phyloP scores from a whole-genome alignment of 2,329 filamentous ascomycete genomes.

The Neofusicoccum cordaticola region DNA sequence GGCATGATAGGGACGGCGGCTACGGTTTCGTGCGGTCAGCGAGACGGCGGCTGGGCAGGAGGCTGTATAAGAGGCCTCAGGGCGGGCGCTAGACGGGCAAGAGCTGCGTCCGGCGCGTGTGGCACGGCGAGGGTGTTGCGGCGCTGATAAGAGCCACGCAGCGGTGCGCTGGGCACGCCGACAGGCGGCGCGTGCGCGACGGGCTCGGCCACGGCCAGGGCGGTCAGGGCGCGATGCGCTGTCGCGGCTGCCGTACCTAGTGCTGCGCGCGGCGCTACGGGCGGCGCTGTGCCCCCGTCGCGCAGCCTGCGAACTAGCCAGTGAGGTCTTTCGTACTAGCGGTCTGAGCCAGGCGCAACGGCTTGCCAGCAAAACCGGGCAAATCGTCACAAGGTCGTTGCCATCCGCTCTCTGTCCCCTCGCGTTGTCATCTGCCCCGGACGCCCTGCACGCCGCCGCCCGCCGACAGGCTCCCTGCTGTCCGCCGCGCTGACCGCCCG shows the following conservation, averaged over 20 bases:
- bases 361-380: constrained; percentile 14
- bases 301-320: constrained; percentile 3
- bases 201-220: too few relatives aligned
- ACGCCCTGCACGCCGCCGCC: neutral
- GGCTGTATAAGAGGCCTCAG: neutral
- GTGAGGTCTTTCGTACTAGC: constrained; percentile 8
- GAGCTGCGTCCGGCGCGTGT: neutral
- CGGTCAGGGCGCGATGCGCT: neutral
- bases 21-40: neutral
- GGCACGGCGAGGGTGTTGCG: neutral
- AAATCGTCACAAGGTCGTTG: constrained; percentile 10
- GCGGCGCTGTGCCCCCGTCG: neutral
- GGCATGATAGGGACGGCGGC: neutral
- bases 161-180: too few relatives aligned
- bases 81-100: neutral
- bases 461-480: neutral
- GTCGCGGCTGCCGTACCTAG: neutral
- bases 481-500: constrained; percentile 12
- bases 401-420: neutral
- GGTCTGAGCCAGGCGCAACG: constrained; percentile 13
- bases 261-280: neutral
- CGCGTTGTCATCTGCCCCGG: constrained; percentile 11
- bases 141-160: neutral
- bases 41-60: neutral
- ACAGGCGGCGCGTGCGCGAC: neutral